A percentile compares a stretch with the other conserved stretches of the same genome.
Conservation (phyloP, 2,329 filamentous ascomycete genomes). For the Phaeoacremonium minimum region DNA sequence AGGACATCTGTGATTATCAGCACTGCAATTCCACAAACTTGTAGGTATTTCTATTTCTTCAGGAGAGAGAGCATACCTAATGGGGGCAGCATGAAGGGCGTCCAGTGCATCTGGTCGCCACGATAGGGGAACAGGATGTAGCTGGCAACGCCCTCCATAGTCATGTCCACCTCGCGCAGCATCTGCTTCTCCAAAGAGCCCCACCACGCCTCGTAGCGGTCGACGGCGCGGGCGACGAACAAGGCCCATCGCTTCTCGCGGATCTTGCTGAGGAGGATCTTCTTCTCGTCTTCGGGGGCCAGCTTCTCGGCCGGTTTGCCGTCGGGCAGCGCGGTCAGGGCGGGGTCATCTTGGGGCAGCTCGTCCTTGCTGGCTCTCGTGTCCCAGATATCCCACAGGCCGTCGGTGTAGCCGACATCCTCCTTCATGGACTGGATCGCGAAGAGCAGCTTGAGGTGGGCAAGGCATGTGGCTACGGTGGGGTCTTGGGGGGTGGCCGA, state of each 20-base stretch:
- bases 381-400: constrained; percentile 61
- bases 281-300: constrained; percentile 27
- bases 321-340: constrained; percentile 2
- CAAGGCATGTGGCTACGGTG: constrained; percentile 56
- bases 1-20: constrained; percentile 57
- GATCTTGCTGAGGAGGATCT: constrained; percentile 45
- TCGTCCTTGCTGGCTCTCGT: constrained; percentile 23
- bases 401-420: constrained; percentile 60
- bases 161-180: constrained; percentile 32
- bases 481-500: constrained; percentile 25
- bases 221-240: constrained; percentile 63
- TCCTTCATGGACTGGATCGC: constrained; percentile 65
- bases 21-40: too few species aligned
- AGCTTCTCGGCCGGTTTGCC: constrained; percentile 10
- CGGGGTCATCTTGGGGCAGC: neutral
- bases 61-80: constrained; percentile 37
- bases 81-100: constrained; percentile 45
- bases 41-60: too few species aligned
- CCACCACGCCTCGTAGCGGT: constrained; percentile 68
- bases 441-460: constrained; percentile 69
- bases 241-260: constrained; percentile 72
- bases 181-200: constrained; percentile 22
- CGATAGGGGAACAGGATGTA: constrained; percentile 28
- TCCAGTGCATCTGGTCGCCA: constrained; percentile 26
- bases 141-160: constrained; percentile 7